Evolutionary conservation across 1,139 yeast genomes (phyloP), one percentile per base, ranked within the genome.

Genomic region (Zhuliangozyma blackwelliae): DNA sequence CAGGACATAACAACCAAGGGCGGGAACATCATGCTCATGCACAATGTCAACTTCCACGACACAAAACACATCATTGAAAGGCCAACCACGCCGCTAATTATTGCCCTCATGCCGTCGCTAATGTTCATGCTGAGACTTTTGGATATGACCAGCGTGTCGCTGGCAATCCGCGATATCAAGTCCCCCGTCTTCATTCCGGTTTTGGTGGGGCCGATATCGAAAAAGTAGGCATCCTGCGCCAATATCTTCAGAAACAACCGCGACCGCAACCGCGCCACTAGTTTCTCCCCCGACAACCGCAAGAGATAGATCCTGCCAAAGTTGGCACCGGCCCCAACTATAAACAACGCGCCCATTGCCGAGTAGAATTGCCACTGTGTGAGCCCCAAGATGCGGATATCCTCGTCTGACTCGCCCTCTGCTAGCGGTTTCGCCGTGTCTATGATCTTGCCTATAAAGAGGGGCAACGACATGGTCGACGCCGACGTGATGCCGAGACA

Each of bases 121-220:
- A 92, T 76, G 55, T 89, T 89, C 43, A 87, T 94, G 31, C 97
- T 88, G 47, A 92, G 75, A 1, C 96, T 81, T 47, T 86, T 76
- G 7, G 96, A 79, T 11, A 92, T 96, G 31, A 92, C 83, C 53
- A 85, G 90, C 1, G 97, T 90, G 57, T 92, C 98, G 31, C 87
- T 80, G 20, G 95, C 81, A 28, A 92, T 65, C 43, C 97, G 68
- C 5, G 96, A 87, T 34, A 92, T 88, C 54, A 92, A 69, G 56
- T 92, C 98, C 30, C 97, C 98, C 1, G 90, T 95, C 53, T 92
- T 82, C 74, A 70, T 69, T 7, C 75, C 75, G 0, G 42, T 41
- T 30, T 57, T 56, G 19, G 54, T 51, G 7, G 75, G 75, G 43
- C 94, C 90, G 13, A 85, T 81, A 54, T 92, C 97, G 54, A 86